phyloP scores from a whole-genome alignment of 2,329 filamentous ascomycete genomes.

The Botrytis byssoidea region DNA sequence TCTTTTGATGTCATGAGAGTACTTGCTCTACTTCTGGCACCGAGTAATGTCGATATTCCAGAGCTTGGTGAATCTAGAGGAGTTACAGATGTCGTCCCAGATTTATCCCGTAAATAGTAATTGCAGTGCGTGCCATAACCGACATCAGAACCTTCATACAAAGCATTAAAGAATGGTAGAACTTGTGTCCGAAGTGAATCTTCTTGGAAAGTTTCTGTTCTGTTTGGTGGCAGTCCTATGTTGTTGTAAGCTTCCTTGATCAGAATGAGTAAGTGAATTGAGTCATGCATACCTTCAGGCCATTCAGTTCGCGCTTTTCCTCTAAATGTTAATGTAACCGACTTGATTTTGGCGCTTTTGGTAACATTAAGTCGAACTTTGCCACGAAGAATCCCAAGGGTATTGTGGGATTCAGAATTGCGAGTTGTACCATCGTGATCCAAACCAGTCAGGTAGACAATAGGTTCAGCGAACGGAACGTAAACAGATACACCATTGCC shows the following conservation, averaged over 20 bases:
- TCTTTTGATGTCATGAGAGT: constrained; percentile 33
- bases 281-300: constrained; percentile 73
- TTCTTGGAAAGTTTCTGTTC: constrained; percentile 79
- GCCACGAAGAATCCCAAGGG: constrained; percentile 79
- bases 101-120: constrained; percentile 44
- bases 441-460: constrained; percentile 75
- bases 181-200: constrained; percentile 85
- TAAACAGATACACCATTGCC: constrained; percentile 74
- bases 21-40: constrained; percentile 32
- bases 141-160: constrained; percentile 58
- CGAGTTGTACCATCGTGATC: constrained; percentile 50
- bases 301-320: constrained; percentile 89
- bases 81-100: constrained; percentile 34
- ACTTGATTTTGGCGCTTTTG: constrained; percentile 91
- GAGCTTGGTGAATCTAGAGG: constrained; percentile 28
- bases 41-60: constrained; percentile 30
- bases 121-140: constrained; percentile 61
- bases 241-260: constrained; percentile 12
- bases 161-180: constrained; percentile 87
- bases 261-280: background rate
- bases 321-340: constrained; percentile 80
- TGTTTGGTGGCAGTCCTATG: constrained; percentile 77
- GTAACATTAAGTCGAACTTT: constrained; percentile 77
- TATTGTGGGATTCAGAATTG: constrained; percentile 29
- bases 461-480: constrained; percentile 75